phyloP scores from a whole-genome alignment of 2,329 filamentous ascomycete species.

The Colletotrichum caudatum region DNA sequence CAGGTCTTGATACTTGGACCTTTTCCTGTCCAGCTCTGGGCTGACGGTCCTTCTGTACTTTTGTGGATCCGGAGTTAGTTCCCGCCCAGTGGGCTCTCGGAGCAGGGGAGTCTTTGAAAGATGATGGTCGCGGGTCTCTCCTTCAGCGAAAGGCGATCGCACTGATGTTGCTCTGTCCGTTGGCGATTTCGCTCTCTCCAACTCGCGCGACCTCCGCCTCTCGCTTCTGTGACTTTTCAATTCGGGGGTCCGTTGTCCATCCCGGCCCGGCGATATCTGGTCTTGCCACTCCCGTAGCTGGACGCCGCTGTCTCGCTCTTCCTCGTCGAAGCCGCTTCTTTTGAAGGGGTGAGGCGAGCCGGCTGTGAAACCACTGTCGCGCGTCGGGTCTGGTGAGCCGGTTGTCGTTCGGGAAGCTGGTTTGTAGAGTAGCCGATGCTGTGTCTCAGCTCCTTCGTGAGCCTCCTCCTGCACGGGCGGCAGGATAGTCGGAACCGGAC shows the following conservation, averaged over 20 bases:
- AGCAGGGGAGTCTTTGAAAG: conserved; percentile 55
- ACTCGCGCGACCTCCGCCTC: conserved; percentile 44
- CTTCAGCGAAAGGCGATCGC: conserved; percentile 40
- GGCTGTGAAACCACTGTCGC: conserved; percentile 63
- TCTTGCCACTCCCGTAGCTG: conserved; percentile 64
- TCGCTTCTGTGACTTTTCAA: conserved; percentile 24
- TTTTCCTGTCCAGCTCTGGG: conserved; percentile 42
- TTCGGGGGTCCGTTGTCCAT: conserved; percentile 42
- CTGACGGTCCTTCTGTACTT: conserved; percentile 50
- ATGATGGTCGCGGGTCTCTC: conserved; percentile 46
- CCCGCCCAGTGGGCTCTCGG: conserved; percentile 53
- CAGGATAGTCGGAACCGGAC: conserved; percentile 59
- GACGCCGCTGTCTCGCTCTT: conserved; percentile 67
- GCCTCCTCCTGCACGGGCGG: conserved; percentile 66
- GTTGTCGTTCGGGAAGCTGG: conserved; percentile 40
- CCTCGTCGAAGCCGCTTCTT: conserved; percentile 50
- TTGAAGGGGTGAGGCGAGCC: conserved; percentile 58
- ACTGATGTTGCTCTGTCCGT: conserved; percentile 46
- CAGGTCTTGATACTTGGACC: conserved; percentile 46
- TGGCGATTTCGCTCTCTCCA: conserved; percentile 33
- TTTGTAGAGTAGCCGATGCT: conserved; percentile 38
- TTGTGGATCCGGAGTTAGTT: conserved; percentile 57
- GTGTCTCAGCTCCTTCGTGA: conserved; percentile 58
- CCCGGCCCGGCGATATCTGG: conserved; percentile 42
- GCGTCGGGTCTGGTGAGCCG: conserved; percentile 54